A percentile compares a stretch with the other conserved stretches of the same genome.
Evolutionary conservation across 768 basidiomycete genomes (phyloP).

Genomic region (Naganishia kalamii): DNA sequence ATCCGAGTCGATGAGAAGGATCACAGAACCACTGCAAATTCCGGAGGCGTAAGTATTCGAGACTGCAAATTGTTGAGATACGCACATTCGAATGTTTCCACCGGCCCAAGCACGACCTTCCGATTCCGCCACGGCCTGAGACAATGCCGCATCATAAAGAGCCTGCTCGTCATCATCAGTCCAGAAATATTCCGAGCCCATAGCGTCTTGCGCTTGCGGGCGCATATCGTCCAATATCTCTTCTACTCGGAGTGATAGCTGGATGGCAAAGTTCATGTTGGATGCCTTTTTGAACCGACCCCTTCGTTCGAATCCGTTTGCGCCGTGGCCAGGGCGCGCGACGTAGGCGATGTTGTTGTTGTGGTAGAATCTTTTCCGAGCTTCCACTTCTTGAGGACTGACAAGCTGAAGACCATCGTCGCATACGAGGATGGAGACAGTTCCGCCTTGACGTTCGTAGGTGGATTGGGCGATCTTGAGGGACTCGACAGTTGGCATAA

Average conservation of each 20-base stretch:
- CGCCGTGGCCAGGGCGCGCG: constrained; percentile 66
- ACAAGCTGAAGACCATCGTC: constrained; percentile 75
- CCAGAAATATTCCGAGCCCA: too few species aligned
- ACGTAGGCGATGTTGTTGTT: constrained; percentile 70
- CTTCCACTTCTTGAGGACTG: constrained; percentile 57
- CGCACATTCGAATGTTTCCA: constrained; percentile 56
- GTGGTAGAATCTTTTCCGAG: constrained; percentile 66
- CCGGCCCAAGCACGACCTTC: constrained; percentile 66
- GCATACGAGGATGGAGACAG: constrained; percentile 69
- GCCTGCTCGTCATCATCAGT: constrained; percentile 38
- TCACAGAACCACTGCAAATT: too few species aligned
- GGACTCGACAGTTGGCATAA: constrained; percentile 73
- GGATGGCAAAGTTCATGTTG: constrained; percentile 83
- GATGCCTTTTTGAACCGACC: constrained; percentile 91
- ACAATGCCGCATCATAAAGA: constrained; percentile 59
- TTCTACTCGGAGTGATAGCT: constrained; percentile 61
- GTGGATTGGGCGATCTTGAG: constrained; percentile 61
- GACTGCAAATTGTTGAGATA: constrained; percentile 37
- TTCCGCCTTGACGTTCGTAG: constrained; percentile 74
- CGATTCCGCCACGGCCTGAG: constrained; percentile 65
- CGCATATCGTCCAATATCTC: constrained; percentile 56
- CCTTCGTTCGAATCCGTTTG: constrained; percentile 67
- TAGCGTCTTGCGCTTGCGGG: too few species aligned
- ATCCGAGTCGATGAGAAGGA: too few species aligned
- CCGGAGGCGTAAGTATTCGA: constrained; percentile 56